phyloP scores from a whole-genome alignment of 805 yeast species.

The Lipomyces sp. region DNA sequence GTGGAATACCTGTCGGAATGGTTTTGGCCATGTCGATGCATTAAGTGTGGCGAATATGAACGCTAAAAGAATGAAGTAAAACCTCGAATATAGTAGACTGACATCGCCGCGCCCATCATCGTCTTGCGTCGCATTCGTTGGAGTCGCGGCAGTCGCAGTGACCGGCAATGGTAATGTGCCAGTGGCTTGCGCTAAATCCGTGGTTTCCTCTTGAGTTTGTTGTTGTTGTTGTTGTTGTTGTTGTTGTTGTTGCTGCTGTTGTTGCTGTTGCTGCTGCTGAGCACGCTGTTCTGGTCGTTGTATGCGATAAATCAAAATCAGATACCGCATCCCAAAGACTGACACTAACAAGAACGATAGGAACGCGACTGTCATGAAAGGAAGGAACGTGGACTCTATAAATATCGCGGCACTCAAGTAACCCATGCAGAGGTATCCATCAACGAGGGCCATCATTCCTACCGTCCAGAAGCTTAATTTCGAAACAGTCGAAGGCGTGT shows the following conservation, averaged over 20 bases:
- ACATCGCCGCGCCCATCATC: conserved; percentile 46
- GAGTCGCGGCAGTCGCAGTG: conserved; percentile 53
- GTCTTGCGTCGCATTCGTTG: conserved; percentile 40
- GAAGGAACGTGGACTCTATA: conserved; percentile 61
- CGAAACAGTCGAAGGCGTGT: conserved; percentile 80
- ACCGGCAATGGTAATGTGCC: conserved; percentile 40
- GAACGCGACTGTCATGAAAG: conserved; percentile 71
- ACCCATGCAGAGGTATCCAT: conserved; percentile 69
- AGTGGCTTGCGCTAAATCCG: conserved; percentile 16
- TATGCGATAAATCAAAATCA: conserved; percentile 66
- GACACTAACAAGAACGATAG: conserved; percentile 66
- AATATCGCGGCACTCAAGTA: conserved; percentile 64
- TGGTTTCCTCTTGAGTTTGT: conserved; percentile 37
- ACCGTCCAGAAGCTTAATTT: conserved; percentile 73
- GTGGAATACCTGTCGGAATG: conserved; percentile 61
- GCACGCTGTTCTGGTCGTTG: conserved; percentile 53
- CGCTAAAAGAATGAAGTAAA: conserved; percentile 58
- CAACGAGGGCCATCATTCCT: conserved; percentile 65
- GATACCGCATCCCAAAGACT: conserved; percentile 53
- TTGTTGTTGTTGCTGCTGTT: conserved; percentile 35
- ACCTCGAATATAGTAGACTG: conserved; percentile 62
- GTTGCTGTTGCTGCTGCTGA: conserved; percentile 18
- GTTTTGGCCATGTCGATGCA: conserved; percentile 66
- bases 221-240: conserved; percentile 29
- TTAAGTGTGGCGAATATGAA: conserved; percentile 63